These are phyloP conservation scores for Amaranthus tricolor DNA, from an alignment of 179 eudicot genomes.

Conservation along the genomic window DNA sequence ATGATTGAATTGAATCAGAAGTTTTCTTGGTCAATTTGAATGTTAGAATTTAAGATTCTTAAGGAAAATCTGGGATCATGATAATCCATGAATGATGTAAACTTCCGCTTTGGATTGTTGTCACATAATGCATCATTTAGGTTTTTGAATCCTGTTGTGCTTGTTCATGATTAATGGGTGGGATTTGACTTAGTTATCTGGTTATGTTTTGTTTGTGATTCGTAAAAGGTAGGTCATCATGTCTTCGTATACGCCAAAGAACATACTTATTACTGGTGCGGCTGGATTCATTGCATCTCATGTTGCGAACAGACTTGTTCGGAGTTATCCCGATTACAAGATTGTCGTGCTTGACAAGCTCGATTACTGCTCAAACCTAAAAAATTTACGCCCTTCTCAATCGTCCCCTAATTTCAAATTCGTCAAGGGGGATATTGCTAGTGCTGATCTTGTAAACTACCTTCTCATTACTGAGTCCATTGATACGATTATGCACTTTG, in stretches of 20 bases:
- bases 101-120: neutral
- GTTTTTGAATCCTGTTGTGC: neutral
- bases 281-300: constrained; percentile 57
- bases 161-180: constrained; percentile 8
- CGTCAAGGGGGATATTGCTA: constrained; percentile 64
- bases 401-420: constrained; percentile 62
- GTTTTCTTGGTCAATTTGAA: neutral
- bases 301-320: constrained; percentile 51
- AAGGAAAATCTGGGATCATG: neutral
- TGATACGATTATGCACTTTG: constrained; percentile 73
- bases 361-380: constrained; percentile 61
- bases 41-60: neutral
- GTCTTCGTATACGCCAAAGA: constrained; percentile 48
- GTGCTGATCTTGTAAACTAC: constrained; percentile 62
- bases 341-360: constrained; percentile 66
- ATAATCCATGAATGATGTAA: constrained; percentile 1
- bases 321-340: constrained; percentile 55
- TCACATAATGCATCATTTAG: neutral
- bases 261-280: constrained; percentile 54
- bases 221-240: constrained; percentile 31
- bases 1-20: neutral
- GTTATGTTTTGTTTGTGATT: constrained; percentile 5
- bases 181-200: constrained; percentile 23
- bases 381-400: constrained; percentile 50
- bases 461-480: constrained; percentile 55